Base-by-base conservation (phyloP, 768 basidiomycete genomes). In the Coprinopsis marcescibilis region DNA sequence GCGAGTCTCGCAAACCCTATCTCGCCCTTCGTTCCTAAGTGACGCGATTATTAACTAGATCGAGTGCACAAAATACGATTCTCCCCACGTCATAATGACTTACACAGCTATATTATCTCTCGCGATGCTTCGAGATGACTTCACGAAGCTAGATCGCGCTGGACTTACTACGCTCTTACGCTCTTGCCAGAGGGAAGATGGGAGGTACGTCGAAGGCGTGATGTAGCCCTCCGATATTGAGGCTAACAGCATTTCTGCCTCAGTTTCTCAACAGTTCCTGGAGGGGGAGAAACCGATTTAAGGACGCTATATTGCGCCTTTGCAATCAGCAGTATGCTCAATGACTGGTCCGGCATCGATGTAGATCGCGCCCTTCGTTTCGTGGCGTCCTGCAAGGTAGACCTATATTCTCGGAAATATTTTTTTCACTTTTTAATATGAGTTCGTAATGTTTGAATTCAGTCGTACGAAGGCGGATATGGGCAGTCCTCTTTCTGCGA, bases 401-500 rank as follows among this genome's bases (percentile, higher is more conserved):
- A 33, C 50, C 41, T 30, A 17, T 51, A 30, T 36, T 34, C 15
- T 33, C 14, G 26, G 15, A 30, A 27, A 15, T 24, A 42, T 47
- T 46, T 49, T 20, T 30, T 21, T 30, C 40, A 44, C 43, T 48
- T 23, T 10, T 36, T 41, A 49, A 38, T 36, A 49, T 48, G 12
- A 24, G n/a, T n/a, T n/a, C n/a, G n/a, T n/a, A n/a, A n/a, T n/a
- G n/a, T n/a, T n/a, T 17, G 35, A 37, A 20, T 51, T 37, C 45
- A 97, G 94, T 83, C 83, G 2, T 89, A 92, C 57, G 93, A 96
- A 72, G 93, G 93, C 12, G 94, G 90, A 0, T 99, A 88, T 55
- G 91, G 89, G 0, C 88, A 93, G 58, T 70, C 77, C 2, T 84
- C 91, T 0, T 77, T 72, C 35, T 77, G 83, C 34, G 95, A 99